Base-by-base conservation (phyloP, 2,329 filamentous ascomycete genomes). In the Hypomyces rosellus region DNA sequence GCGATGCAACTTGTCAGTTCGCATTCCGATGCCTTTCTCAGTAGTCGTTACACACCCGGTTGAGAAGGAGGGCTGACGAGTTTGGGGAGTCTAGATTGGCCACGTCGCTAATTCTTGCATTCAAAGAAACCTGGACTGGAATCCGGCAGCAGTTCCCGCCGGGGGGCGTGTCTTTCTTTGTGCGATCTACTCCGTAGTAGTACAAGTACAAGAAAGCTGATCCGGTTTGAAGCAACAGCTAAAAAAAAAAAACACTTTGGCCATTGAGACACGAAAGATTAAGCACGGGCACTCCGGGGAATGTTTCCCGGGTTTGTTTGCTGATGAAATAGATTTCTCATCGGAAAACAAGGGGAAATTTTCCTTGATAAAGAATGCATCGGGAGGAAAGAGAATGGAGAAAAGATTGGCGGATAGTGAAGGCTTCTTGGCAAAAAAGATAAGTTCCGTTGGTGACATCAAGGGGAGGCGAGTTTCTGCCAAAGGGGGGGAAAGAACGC, bases 401-500 rank as follows among this genome's bases (percentile, higher is more conserved):
- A 30, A 30, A 30, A 30, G 25, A 30, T 30, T 30, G 25, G 25
- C 25, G 25, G 25, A 30, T 30, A 30, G 25, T 30, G 25, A 30
- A 30, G 25, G 25, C 25, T 20, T 38, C 14, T 38, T 38, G 36
- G 16, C 36, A 16, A 16, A 38, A 16, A 16, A 38, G 36, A 38
- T 30, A 30, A 30, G 25, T 30, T 6, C 36, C 36, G 36, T n/a
- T 38, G 36, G 34, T 45, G 41, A 45, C 48, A 49, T 44, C 48
- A 49, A 49, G 15, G n/a, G 40, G 40, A 45, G n/a, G 20, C 16
- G 22, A 43, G 20, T 8, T 14, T 14, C 5, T 34, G 30, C 9
- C n/a, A 34, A 34, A 13, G 18, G n/a, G 16, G 22, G 34, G n/a
- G 18, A 50, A 46, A 46, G 22, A 34, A 50, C 48, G 48, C 48